A percentile compares a stretch with the other conserved stretches of the same genome.
Evolutionary conservation across 2,329 filamentous ascomycete genomes (phyloP).

Genomic region (Thelonectria olida): DNA sequence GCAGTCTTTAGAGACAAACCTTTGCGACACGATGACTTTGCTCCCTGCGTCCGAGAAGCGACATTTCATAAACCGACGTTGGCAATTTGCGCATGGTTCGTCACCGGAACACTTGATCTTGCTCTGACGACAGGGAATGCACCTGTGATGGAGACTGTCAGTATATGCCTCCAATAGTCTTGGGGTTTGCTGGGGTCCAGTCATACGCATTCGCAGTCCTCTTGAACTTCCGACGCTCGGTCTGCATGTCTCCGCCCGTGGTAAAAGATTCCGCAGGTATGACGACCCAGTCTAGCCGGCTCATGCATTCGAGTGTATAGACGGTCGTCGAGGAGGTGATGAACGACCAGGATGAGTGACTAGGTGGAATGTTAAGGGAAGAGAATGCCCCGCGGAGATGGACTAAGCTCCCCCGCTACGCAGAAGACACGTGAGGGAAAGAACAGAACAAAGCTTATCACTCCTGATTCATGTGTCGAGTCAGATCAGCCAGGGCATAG

Average conservation of each 20-base stretch:
- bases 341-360: neutral
- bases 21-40: slow-evolving; percentile 8
- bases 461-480: neutral
- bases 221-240: slow-evolving; percentile 7
- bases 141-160: neutral
- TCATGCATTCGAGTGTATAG: neutral
- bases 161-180: neutral
- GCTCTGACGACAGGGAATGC: slow-evolving; percentile 13
- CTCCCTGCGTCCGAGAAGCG: slow-evolving; percentile 10
- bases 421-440: neutral
- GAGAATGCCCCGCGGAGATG: neutral
- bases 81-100: slow-evolving; percentile 12
- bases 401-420: neutral
- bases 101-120: slow-evolving; percentile 18
- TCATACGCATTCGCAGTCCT: neutral
- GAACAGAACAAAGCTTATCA: neutral
- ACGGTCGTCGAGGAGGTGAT: neutral
- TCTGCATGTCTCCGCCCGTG: slow-evolving; percentile 1
- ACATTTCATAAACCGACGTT: slow-evolving; percentile 13
- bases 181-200: neutral
- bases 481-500: neutral
- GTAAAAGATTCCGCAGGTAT: neutral
- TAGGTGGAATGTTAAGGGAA: neutral
- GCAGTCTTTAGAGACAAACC: neutral
- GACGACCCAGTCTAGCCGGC: neutral